phyloP scores from a whole-genome alignment of 306 rosid species.

The Prunus campanulata region DNA sequence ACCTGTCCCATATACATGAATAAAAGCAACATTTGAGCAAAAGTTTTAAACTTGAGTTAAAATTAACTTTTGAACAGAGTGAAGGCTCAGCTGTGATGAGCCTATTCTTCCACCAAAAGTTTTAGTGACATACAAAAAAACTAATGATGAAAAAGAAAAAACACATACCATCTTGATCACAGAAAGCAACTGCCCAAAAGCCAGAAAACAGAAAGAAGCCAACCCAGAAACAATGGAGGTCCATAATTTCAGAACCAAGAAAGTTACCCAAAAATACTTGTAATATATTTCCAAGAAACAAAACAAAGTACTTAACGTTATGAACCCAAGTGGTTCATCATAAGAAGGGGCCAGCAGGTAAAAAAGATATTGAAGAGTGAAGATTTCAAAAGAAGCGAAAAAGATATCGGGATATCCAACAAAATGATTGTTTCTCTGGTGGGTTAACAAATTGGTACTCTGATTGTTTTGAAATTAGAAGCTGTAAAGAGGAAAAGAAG shows the following conservation, averaged over 20 bases:
- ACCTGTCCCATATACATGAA: slow-evolving; percentile 45
- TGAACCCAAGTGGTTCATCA: too few species aligned
- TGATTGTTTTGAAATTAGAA: slow-evolving; percentile 1
- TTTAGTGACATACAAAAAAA: background rate
- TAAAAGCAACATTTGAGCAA: slow-evolving; percentile 7
- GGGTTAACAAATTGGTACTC: slow-evolving; percentile 28
- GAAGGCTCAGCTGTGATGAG: too few species aligned
- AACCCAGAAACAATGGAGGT: slow-evolving; percentile 31
- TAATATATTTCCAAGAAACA: background rate
- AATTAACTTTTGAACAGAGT: too few species aligned
- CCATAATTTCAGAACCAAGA: slow-evolving; percentile 33
- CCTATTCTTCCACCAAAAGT: too few species aligned
- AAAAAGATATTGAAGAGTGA: background rate
- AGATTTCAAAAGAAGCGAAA: slow-evolving; percentile 31
- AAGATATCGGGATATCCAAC: slow-evolving; percentile 19
- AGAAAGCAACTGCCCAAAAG: slow-evolving; percentile 44
- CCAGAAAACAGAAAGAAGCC: slow-evolving; percentile 46
- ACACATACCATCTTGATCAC: slow-evolving; percentile 67
- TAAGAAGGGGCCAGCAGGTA: too few species aligned
- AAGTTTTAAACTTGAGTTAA: too few species aligned
- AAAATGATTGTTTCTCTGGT: slow-evolving; percentile 38
- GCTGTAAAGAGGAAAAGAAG: slow-evolving; percentile 20
- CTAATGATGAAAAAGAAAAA: background rate
- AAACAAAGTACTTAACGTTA: background rate
- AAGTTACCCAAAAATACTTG: slow-evolving; percentile 17